These are phyloP conservation scores for Schoenoplectus triqueter DNA, from an alignment of 202 grass and related monocot genomes.

Conservation along the genomic window DNA sequence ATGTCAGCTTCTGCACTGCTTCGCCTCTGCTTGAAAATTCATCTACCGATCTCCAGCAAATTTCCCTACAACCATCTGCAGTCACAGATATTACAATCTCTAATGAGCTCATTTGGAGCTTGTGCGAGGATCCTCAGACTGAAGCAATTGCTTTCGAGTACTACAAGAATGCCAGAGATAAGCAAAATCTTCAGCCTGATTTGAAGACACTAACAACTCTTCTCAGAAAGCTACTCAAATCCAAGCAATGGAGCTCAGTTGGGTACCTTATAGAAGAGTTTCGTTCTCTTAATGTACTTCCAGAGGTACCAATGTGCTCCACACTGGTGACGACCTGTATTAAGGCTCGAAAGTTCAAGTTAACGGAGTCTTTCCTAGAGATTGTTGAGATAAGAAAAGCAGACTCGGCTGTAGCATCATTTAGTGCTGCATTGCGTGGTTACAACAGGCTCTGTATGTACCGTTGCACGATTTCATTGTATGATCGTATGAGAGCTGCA, in stretches of 20 bases:
- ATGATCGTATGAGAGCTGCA: conserved; percentile 51
- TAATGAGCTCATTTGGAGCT: conserved; percentile 70
- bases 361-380: conserved; percentile 61
- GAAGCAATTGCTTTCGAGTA: conserved; percentile 78
- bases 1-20: conserved; percentile 59
- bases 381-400: conserved; percentile 57
- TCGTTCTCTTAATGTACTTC: conserved; percentile 51
- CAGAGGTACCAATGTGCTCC: conserved; percentile 65
- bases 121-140: conserved; percentile 69
- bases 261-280: conserved; percentile 56
- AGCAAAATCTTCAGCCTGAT: conserved; percentile 63
- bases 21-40: conserved; percentile 74
- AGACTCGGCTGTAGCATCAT: conserved; percentile 45
- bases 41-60: conserved; percentile 48
- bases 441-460: conserved; percentile 97
- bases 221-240: conserved; percentile 52
- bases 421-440: conserved; percentile 68
- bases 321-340: conserved; percentile 63
- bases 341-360: conserved; percentile 67
- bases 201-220: conserved; percentile 61
- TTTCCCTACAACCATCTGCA: conserved; percentile 36
- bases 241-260: conserved; percentile 74
- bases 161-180: conserved; percentile 62
- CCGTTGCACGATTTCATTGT: conserved; percentile 64
- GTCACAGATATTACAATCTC: conserved; percentile 60